phyloP scores from a whole-genome alignment of 371 early-diverging fungal genomes.

The Mucor saturninus region DNA sequence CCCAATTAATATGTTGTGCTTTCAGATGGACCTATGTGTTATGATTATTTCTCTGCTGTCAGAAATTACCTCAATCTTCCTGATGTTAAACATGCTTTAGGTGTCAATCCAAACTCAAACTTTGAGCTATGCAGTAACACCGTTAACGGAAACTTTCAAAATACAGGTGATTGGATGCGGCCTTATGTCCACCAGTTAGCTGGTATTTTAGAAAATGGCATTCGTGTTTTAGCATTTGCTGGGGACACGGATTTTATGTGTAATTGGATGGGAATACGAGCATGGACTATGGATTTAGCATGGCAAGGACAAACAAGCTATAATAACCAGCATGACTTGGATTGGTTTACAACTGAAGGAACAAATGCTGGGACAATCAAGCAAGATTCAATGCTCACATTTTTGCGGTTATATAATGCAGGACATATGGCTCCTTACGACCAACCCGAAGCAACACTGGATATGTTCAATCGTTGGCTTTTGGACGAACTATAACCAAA shows the following conservation, averaged over 20 bases:
- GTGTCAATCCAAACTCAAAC: too few species aligned
- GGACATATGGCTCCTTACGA: slow-evolving; percentile 89
- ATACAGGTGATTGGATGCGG: slow-evolving; percentile 1
- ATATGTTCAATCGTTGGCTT: slow-evolving; percentile 70
- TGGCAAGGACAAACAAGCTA: slow-evolving; percentile 81
- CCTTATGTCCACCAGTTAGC: slow-evolving; percentile 26
- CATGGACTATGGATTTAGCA: slow-evolving; percentile 80
- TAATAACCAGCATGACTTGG: slow-evolving; percentile 57
- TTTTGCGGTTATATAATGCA: slow-evolving; percentile 80
- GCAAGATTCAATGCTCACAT: slow-evolving; percentile 58
- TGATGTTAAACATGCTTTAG: too few species aligned
- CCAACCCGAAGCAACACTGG: slow-evolving; percentile 57
- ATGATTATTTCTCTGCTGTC: too few species aligned
- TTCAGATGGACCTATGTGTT: too few species aligned
- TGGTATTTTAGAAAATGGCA: slow-evolving; percentile 30
- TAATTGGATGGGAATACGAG: slow-evolving; percentile 94
- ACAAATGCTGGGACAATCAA: too few species aligned
- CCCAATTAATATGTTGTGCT: too few species aligned
- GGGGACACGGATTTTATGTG: slow-evolving; percentile 89
- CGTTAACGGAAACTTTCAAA: neutral
- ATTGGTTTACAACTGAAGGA: slow-evolving; percentile 37
- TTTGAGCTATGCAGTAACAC: too few species aligned
- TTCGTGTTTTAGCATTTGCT: slow-evolving; percentile 84
- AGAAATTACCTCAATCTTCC: too few species aligned
- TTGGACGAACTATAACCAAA: slow-evolving; percentile 1